These are phyloP conservation scores for Linum trigynum DNA, from an alignment of 345 rosid genomes.

Conservation along the genomic window DNA sequence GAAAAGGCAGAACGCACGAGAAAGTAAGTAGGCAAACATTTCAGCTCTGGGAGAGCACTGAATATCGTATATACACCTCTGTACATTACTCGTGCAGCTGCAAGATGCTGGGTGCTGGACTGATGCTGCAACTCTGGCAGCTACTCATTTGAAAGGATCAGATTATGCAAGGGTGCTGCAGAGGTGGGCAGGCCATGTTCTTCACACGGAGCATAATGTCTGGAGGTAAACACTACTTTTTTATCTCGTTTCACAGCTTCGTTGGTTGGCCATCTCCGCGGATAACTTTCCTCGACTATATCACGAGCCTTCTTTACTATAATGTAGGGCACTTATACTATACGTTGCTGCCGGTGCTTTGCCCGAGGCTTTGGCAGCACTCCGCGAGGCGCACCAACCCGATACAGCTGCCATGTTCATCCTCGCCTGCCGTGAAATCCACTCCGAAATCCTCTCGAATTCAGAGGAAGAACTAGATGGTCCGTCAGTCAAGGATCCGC, in stretches of 20 bases:
- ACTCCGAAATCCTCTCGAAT: constrained; percentile 35
- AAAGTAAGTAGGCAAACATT: not conserved
- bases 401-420: constrained; percentile 94
- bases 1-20: not conserved
- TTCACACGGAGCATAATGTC: constrained; percentile 64
- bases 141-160: constrained; percentile 88
- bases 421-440: constrained; percentile 74
- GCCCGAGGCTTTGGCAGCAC: constrained; percentile 78
- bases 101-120: constrained; percentile 99
- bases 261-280: not conserved
- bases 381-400: constrained; percentile 74
- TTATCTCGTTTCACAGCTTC: not conserved
- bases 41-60: not conserved
- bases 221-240: constrained; percentile 54
- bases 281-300: not conserved
- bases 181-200: constrained; percentile 90
- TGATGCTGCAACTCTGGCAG: constrained; percentile 96
- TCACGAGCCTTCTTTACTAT: not conserved
- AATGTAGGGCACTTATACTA: constrained; percentile 72
- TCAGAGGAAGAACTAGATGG: constrained; percentile 32
- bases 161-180: constrained; percentile 94
- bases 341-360: constrained; percentile 85
- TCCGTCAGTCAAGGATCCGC: constrained; percentile 20
- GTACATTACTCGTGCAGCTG: constrained; percentile 32
- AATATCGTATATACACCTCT: not conserved